These are phyloP conservation scores for Cyberlindnera meyerae DNA, from an alignment of 805 yeast genomes.

Conservation along the genomic window DNA sequence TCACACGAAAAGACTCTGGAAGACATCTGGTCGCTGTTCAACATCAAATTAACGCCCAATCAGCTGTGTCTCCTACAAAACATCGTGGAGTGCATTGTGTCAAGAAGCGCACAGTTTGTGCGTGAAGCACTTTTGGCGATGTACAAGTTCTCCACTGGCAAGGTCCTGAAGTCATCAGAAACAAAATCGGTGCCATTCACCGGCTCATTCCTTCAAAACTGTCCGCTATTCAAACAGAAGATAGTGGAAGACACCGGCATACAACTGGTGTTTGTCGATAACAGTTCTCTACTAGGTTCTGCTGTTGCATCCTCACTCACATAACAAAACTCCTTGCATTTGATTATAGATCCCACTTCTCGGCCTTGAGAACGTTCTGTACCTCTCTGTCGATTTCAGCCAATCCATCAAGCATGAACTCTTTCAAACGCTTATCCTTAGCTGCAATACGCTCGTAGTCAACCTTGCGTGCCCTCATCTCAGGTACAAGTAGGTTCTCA, in stretches of 20 bases:
- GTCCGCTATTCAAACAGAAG: constrained; percentile 29
- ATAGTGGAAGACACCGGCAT: constrained; percentile 30
- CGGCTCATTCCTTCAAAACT: constrained; percentile 47
- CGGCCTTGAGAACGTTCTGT: constrained; percentile 2
- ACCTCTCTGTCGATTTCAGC: constrained; percentile 19
- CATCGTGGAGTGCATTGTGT: background rate
- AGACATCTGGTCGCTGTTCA: background rate
- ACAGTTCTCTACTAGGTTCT: constrained; percentile 49
- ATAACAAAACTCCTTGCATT: background rate
- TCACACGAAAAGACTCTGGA: background rate
- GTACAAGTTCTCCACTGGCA: constrained; percentile 4
- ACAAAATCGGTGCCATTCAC: constrained; percentile 39
- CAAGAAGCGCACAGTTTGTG: constrained; percentile 8
- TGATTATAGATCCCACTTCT: constrained; percentile 1
- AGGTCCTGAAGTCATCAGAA: background rate
- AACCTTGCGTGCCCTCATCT: constrained; percentile 11
- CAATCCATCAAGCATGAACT: constrained; percentile 18
- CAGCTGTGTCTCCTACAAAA: background rate
- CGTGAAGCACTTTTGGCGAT: constrained; percentile 8
- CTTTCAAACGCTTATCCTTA: constrained; percentile 21
- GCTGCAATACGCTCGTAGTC: constrained; percentile 20
- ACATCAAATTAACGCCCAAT: background rate
- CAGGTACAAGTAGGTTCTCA: constrained; percentile 18
- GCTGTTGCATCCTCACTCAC: constrained; percentile 41
- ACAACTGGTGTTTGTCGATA: constrained; percentile 35